phyloP scores from a whole-genome alignment of 2,329 filamentous ascomycete genomes.

The Exophiala spinifera region DNA sequence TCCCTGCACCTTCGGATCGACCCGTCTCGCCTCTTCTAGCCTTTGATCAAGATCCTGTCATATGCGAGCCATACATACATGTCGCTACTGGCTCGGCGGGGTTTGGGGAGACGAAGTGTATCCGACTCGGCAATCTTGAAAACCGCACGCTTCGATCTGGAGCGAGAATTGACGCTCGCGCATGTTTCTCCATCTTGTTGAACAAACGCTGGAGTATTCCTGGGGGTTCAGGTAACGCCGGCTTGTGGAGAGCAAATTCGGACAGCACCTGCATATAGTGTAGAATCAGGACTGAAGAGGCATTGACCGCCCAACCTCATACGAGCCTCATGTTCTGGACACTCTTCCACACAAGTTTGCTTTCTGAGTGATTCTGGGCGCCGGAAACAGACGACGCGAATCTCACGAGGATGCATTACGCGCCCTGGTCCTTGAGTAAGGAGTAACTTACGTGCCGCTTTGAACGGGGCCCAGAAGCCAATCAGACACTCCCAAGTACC shows the following conservation, averaged over 20 bases:
- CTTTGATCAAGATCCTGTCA: not conserved
- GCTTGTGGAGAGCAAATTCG: not conserved
- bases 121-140: not conserved
- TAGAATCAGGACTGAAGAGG: not conserved
- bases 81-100: not conserved
- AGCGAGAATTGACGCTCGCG: not conserved
- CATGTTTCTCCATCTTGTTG: not conserved
- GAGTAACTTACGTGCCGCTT: not conserved
- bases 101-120: not conserved
- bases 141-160: not conserved
- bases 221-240: not conserved
- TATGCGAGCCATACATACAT: conserved; percentile 18
- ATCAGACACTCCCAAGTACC: not conserved
- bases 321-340: not conserved
- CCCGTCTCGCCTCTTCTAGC: conserved; percentile 5
- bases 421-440: not conserved
- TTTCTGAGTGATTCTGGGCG: conserved; percentile 5
- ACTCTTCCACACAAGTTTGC: not conserved
- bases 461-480: not conserved
- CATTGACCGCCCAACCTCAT: conserved; percentile 1
- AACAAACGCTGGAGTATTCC: not conserved
- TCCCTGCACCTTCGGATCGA: conserved; percentile 8
- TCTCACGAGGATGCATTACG: not conserved
- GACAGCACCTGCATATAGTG: not conserved
- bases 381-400: not conserved